These are phyloP conservation scores for Desmodesmus armatus DNA, from an alignment of 139 green algal genomes.

Conservation along the genomic window DNA sequence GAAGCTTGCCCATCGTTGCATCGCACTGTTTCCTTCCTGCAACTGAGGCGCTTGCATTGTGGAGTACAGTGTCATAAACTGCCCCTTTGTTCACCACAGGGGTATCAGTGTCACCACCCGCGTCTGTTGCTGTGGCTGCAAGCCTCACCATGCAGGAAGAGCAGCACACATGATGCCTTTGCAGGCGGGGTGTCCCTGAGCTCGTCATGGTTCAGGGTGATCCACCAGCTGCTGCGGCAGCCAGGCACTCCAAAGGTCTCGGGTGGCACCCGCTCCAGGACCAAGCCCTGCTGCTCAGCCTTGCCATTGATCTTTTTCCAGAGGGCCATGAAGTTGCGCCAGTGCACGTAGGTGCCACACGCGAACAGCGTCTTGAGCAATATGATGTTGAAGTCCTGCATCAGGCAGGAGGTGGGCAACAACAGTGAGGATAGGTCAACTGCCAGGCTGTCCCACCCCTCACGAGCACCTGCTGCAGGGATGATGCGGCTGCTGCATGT, in stretches of 20 bases:
- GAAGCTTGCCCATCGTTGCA: neutral
- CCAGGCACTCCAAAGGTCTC: slow-evolving; percentile 1
- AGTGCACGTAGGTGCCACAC: slow-evolving; percentile 2
- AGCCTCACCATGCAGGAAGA: slow-evolving; percentile 38
- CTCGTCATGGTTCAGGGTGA: neutral
- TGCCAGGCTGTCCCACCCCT: too few relatives aligned
- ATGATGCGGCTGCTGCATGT: too few relatives aligned
- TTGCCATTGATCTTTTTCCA: neutral
- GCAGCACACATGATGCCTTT: neutral
- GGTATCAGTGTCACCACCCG: too few relatives aligned
- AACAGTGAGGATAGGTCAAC: too few relatives aligned
- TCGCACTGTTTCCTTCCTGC: neutral
- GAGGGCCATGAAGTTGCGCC: slow-evolving; percentile 14
- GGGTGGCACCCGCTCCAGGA: neutral
- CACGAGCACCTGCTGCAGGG: too few relatives aligned
- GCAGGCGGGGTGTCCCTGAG: neutral
- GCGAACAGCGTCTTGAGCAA: slow-evolving; percentile 6
- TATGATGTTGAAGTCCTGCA: neutral
- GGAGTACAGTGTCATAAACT: neutral
- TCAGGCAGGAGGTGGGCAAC: too few relatives aligned
- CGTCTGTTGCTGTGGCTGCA: too few relatives aligned
- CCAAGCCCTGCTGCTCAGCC: neutral
- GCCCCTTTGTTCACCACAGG: too few relatives aligned
- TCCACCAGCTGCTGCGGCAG: slow-evolving; percentile 27
- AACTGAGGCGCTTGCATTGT: neutral